phyloP scores from a whole-genome alignment of 352 stramenopile genomes.

The Pythium dissotocum region DNA sequence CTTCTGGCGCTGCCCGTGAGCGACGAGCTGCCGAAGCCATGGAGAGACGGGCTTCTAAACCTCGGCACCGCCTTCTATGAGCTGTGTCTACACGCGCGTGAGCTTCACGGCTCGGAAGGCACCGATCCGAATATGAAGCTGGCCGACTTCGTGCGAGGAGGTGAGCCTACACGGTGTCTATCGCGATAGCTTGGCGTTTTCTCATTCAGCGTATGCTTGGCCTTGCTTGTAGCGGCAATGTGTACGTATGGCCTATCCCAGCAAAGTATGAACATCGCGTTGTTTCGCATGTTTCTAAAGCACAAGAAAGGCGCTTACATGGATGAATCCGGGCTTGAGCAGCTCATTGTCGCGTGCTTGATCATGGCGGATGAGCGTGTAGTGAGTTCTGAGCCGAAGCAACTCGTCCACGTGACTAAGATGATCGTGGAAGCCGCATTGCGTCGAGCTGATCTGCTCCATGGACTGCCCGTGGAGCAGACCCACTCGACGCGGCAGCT shows the following conservation, averaged over 20 bases:
- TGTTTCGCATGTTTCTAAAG: conserved; percentile 62
- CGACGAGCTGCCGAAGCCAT: conserved; percentile 30
- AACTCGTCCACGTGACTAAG: conserved; percentile 39
- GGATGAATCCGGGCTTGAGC: conserved; percentile 41
- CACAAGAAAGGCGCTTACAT: conserved; percentile 30
- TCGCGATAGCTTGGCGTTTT: neutral
- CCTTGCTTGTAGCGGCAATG: conserved; percentile 44
- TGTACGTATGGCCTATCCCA: conserved; percentile 69
- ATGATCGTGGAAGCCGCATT: conserved; percentile 47
- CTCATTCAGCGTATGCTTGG: neutral
- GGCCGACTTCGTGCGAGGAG: conserved; percentile 64
- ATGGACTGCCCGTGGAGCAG: conserved; percentile 33
- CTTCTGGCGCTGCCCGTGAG: conserved; percentile 47
- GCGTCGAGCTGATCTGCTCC: conserved; percentile 33
- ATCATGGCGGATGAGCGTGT: conserved; percentile 48
- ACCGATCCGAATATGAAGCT: conserved; percentile 30
- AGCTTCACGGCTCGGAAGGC: conserved; percentile 21
- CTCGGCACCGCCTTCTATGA: conserved; percentile 53
- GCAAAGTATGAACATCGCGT: conserved; percentile 47
- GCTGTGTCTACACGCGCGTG: conserved; percentile 47
- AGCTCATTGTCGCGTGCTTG: conserved; percentile 52
- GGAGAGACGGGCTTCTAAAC: conserved; percentile 22
- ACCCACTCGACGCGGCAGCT: conserved; percentile 30
- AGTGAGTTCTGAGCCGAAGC: conserved; percentile 30
- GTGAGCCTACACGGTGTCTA: conserved; percentile 26